Evolutionary conservation across 257 asterid genomes (phyloP), one percentile per base, ranked within the genome.

Genomic region (Galeopsis tetrahit): DNA sequence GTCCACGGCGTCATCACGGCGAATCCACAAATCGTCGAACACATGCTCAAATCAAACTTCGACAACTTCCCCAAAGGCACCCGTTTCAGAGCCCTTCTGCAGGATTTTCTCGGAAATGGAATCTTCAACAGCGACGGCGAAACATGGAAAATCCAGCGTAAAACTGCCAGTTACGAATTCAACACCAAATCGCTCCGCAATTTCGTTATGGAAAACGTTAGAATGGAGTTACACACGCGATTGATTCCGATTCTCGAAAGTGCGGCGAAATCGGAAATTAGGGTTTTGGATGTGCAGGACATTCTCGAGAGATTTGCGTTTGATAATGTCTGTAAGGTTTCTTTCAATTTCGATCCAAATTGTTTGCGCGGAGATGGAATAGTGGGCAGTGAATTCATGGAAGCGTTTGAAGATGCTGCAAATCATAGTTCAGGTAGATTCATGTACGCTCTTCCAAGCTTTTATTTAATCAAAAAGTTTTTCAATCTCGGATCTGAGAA

Each of bases 101-200:
- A 85, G 49, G 98, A 94, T 75, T 89, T 94, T 11, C 83, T 94
- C 0, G 98, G 98, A 0, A 73, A 67, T 4, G 98, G 97, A 0
- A 91, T 94, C 38, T 94, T 94, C 83, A 94, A 89, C 78, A 68
- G 84, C 11, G 97, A 94, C 32, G 91, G 86, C 0, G 88, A 88
- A 11, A 21, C 65, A 15, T 94, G 98, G 97, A 89, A 40, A 61
- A 76, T 79, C 13, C 97, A 94, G 81, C 71, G 98, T 0, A 91
- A 94, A 60, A 88, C 96, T 0, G 97, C 98, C 31, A 94, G 97
- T 17, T 85, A 89, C 28, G 97, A 94, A 75, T 94, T 94, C 77
- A 94, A 84, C 72, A 94, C 98, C 10, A 88, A 77, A 72, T 94
- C 98, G 51, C 88, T 94, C 32, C 77, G 97, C 3, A 88, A 83